A percentile compares a stretch with the other conserved stretches of the same genome.
Evolutionary conservation across 2,329 filamentous ascomycete genomes (phyloP).

Genomic region (Microdochium paspali): DNA sequence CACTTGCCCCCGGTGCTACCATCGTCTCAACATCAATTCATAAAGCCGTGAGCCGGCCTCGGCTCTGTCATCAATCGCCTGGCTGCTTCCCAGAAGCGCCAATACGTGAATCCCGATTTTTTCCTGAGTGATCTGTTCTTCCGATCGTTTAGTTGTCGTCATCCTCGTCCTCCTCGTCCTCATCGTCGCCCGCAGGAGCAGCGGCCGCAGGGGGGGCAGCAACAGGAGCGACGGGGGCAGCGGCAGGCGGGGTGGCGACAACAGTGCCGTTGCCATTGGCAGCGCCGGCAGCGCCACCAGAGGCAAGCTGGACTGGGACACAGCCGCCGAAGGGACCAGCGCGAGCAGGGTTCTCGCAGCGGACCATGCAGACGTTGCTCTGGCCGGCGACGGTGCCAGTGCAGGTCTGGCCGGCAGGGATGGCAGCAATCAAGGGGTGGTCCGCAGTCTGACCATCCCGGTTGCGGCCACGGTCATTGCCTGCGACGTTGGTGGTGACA

Average conservation of each 20-base stretch:
- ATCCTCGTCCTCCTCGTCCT: too few relatives aligned
- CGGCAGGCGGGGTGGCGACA: neutral
- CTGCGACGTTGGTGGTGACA: constrained; percentile 44
- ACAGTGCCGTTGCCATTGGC: neutral
- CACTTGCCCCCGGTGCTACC: too few relatives aligned
- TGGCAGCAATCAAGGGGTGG: constrained; percentile 45
- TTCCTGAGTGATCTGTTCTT: too few relatives aligned
- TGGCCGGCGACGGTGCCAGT: constrained; percentile 51
- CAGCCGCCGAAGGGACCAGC: constrained; percentile 56
- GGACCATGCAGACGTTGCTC: constrained; percentile 51
- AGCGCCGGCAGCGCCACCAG: neutral
- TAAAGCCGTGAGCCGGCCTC: too few relatives aligned
- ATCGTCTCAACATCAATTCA: too few relatives aligned
- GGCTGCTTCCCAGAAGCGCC: too few relatives aligned
- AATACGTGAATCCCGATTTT: too few relatives aligned
- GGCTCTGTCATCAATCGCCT: too few relatives aligned
- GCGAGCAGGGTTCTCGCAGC: constrained; percentile 50
- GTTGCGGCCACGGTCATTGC: constrained; percentile 36
- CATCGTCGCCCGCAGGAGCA: neutral
- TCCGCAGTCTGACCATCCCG: constrained; percentile 28
- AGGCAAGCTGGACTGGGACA: constrained; percentile 40
- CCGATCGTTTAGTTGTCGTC: too few relatives aligned
- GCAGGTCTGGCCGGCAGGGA: constrained; percentile 45
- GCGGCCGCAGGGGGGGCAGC: neutral
- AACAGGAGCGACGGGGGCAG: neutral